phyloP scores from a whole-genome alignment of 2,329 filamentous ascomycete genomes.

The Pseudohalonectria lignicola region DNA sequence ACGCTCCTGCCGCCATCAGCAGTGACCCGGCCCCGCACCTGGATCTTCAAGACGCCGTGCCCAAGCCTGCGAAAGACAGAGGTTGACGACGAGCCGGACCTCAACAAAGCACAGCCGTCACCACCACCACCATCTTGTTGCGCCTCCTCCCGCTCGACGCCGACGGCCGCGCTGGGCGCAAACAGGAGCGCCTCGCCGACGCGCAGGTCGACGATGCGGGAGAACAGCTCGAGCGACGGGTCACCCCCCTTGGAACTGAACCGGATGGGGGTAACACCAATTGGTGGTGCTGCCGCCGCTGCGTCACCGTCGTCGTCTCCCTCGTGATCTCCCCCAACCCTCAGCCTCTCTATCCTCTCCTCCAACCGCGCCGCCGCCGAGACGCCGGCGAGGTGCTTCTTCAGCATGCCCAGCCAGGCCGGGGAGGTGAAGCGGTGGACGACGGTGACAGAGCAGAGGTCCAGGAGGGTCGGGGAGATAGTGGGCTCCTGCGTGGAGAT shows the following conservation, averaged over 20 bases:
- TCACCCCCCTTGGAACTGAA: no score
- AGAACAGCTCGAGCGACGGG: constrained; percentile 22
- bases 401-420: constrained; percentile 17
- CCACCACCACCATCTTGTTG: no score
- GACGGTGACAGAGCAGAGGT: constrained; percentile 60
- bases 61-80: constrained; percentile 19
- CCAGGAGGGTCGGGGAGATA: constrained; percentile 54
- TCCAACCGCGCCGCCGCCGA: constrained; percentile 9
- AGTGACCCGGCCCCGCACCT: constrained; percentile 29
- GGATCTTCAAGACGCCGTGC: constrained; percentile 26
- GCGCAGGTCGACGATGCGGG: constrained; percentile 27
- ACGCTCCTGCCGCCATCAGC: constrained; percentile 32
- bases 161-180: constrained; percentile 28
- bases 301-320: no score
- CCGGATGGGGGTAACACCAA: no score
- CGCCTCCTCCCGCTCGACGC: constrained; percentile 14
- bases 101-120: no score
- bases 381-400: constrained; percentile 18
- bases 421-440: constrained; percentile 55
- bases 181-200: constrained; percentile 36
- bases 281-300: background rate
- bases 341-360: constrained; percentile 6
- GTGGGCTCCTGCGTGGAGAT: constrained; percentile 73
- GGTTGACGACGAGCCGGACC: no score
- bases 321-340: background rate